Evolutionary conservation across 2,329 filamentous ascomycete genomes (phyloP), one percentile per base, ranked within the genome.

Genomic region (Rhinocladiella similis): DNA sequence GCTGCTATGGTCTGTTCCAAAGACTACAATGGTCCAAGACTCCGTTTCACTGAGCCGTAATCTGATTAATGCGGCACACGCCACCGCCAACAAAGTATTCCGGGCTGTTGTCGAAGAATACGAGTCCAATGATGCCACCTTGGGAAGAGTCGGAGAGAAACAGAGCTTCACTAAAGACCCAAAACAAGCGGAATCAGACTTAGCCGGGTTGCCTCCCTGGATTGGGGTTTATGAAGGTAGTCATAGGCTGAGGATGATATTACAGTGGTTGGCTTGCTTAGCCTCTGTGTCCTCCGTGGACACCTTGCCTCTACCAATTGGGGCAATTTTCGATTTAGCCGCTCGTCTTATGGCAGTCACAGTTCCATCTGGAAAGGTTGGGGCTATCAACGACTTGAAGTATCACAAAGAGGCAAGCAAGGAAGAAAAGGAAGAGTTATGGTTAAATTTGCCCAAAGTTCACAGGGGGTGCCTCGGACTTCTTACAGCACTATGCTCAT

Each of bases 351-450:
- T 89, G 35, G 84, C 87, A 16, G 80, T 95, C 69, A 62, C 83
- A 71, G 70, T 83, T 63, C 54, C 78, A 65, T 63, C 73, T 78
- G 67, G 68, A 75, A 70, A 58, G 68, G 22, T 59, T 57, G 38
- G 59, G 53, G 7, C 78, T 20, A 20, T 78, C 57, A 72, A 70
- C 18, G 75, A 75, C 63, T 75, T 84, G n/a, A 83, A 86, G 58
- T 78, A 86, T 57, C 92, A 91, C 64, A 79, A 85, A 6, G 87
- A 90, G 60, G 83, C 94, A 60, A 81, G 85, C 29, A 83, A 88
- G 59, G 89, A 95, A 48, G 93, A 97, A 72, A 87, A 87, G 59
- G 90, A 96, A 51, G 83, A 86, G 43, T 79, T 97, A 3, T 92
- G 89, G 83, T 76, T 81, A 46, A 77, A 83, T 16, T 78, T 97